Evolutionary conservation across 495 filamentous ascomycete genomes (phyloP).

Genomic region (Amniculicola lignicola): DNA sequence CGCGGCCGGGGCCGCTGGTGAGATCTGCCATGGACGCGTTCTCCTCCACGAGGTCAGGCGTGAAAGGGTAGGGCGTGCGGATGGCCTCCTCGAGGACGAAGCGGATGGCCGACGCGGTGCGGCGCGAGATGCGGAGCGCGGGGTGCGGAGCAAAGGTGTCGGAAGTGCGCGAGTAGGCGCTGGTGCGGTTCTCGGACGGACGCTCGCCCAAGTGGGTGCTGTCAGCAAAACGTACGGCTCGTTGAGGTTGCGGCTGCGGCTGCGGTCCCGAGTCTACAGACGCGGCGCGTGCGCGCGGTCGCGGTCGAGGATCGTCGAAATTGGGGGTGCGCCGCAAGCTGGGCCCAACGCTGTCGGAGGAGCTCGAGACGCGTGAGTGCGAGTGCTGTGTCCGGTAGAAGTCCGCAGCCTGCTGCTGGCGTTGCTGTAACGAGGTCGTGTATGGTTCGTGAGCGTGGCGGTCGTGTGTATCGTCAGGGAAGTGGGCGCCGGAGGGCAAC

Average conservation of each 20-base stretch:
- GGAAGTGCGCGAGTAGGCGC: conserved; percentile 22
- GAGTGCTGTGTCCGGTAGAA: conserved; percentile 34
- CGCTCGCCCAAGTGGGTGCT: conserved; percentile 7
- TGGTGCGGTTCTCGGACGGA: conserved; percentile 34
- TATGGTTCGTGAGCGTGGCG: conserved; percentile 54
- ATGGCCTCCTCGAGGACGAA: conserved; percentile 90
- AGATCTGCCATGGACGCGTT: conserved; percentile 81
- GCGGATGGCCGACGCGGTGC: conserved; percentile 75
- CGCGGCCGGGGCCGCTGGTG: conserved; percentile 33
- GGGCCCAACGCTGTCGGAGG: conserved; percentile 48
- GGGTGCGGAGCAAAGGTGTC: conserved; percentile 45
- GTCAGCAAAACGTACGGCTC: conserved; percentile 34
- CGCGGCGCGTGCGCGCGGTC: conserved; percentile 34
- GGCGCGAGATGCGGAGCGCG: conserved; percentile 57
- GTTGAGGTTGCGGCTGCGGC: conserved; percentile 37
- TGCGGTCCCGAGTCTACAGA: conserved; percentile 38
- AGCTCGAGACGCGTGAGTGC: conserved; percentile 50
- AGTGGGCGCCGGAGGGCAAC: conserved; percentile 22
- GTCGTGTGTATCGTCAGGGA: conserved; percentile 53
- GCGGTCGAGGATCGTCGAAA: conserved; percentile 44
- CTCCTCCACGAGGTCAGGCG: conserved; percentile 79
- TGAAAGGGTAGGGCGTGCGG: conserved; percentile 77
- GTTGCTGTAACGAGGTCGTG: conserved; percentile 55
- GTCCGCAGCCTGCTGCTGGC: conserved; percentile 51
- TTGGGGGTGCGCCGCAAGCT: conserved; percentile 52